Evolutionary conservation across 176 grass and related monocot genomes (phyloP), one percentile per base, ranked within the genome.

Genomic region (Lolium perenne): DNA sequence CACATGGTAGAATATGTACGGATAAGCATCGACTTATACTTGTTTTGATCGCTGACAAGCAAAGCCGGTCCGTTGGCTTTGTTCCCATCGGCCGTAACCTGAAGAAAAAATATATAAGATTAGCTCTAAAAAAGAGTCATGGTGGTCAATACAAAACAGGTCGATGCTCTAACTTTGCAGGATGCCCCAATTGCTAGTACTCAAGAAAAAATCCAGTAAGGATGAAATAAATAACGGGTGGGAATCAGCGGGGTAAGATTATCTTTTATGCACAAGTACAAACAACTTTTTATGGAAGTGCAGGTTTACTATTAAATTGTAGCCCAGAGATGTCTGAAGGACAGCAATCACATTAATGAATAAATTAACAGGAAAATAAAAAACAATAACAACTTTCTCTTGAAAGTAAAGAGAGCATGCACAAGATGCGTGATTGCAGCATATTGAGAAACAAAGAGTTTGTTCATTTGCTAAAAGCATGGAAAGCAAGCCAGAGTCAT

Each of bases 1-100:
- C 97, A 99, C 75, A 99, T 73, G 7, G 97, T 91, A 50, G 97
- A 99, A 86, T 99, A 94, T 38, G 97, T 93, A 74, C 97, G 97
- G 81, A 96, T 91, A 89, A 99, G 94, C 97, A 99, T 99, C 57
- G 97, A 96, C 58, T 87, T 99, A 80, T 99, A 99, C 83, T 99
- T 99, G 80, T 82, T 97, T 48, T 68, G 90, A 73, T 99, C 97
- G 88, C 91, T 97, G 55, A 97, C 87, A 82, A 99, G 92, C 82
- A 99, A 87, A 79, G 89, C 74, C 2, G 71, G 45, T 80, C 88
- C 97, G 41, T 92, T 94, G 50, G 90, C 11, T 89, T 56, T 94
- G 84, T 91, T 94, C 78, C 78, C 88, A 94, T 99, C 90, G 18
- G 82, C 0, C n/a, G 61, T 66, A 88, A 62, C 92, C 97, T 99